phyloP scores from a whole-genome alignment of 129 eudicot species.

The Lonicera japonica region DNA sequence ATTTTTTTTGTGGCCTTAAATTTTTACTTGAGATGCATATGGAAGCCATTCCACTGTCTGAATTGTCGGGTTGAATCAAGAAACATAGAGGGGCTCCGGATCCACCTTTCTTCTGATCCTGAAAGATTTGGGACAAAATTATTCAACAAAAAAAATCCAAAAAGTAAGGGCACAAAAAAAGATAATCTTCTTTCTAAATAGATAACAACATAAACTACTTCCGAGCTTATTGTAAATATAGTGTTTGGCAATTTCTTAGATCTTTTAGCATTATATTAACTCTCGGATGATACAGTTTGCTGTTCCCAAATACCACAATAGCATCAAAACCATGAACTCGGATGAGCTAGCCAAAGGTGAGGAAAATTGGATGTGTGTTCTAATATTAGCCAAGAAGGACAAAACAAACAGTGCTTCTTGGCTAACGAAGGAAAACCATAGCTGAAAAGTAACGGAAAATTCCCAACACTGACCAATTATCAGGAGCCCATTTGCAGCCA shows the following conservation, averaged over 20 bases:
- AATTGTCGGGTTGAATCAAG: constrained; percentile 19
- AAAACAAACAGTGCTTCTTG: background rate
- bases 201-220: background rate
- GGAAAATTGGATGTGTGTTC: too few species aligned
- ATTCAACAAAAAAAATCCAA: background rate
- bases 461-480: constrained; percentile 58
- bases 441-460: background rate
- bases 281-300: too few species aligned
- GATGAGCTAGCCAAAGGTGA: background rate
- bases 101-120: constrained; percentile 83
- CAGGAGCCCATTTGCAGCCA: constrained; percentile 86
- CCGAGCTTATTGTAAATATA: background rate
- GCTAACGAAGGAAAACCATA: background rate
- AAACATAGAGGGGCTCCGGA: constrained; percentile 70
- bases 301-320: too few species aligned
- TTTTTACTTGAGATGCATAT: background rate
- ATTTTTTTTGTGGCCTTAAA: background rate
- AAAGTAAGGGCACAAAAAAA: too few species aligned
- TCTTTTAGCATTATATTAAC: too few species aligned
- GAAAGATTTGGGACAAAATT: constrained; percentile 11
- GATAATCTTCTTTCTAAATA: background rate
- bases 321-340: too few species aligned
- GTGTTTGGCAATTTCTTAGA: background rate
- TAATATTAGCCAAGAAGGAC: too few species aligned
- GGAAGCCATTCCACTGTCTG: background rate